Conservation (phyloP, 2,329 filamentous ascomycete species). For the Penicillium thymicola region DNA sequence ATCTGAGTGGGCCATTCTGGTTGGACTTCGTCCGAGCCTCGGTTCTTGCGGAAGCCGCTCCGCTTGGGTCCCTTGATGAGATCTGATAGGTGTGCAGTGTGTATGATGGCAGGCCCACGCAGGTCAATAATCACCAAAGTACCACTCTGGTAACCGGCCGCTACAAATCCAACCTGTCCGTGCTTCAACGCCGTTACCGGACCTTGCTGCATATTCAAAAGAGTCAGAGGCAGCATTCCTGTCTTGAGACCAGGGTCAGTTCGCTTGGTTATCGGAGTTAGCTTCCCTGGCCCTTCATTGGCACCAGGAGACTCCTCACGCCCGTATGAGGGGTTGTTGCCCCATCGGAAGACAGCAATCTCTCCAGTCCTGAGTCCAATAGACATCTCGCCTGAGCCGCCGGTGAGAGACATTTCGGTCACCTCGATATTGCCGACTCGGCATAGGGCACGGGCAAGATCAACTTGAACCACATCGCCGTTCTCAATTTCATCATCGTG, state of each 20-base stretch:
- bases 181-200: slow-evolving; percentile 74
- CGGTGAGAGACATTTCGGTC: slow-evolving; percentile 73
- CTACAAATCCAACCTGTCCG: slow-evolving; percentile 91
- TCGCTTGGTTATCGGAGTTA: slow-evolving; percentile 71
- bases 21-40: slow-evolving; percentile 47
- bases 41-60: slow-evolving; percentile 63
- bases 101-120: slow-evolving; percentile 80
- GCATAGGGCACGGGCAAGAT: slow-evolving; percentile 77
- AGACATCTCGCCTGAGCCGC: slow-evolving; percentile 78
- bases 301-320: slow-evolving; percentile 54
- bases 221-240: slow-evolving; percentile 72
- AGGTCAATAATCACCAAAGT: slow-evolving; percentile 80
- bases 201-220: slow-evolving; percentile 82
- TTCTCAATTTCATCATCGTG: slow-evolving; percentile 95
- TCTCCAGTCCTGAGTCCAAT: slow-evolving; percentile 82
- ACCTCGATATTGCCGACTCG: slow-evolving; percentile 75
- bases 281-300: slow-evolving; percentile 62
- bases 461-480: slow-evolving; percentile 72
- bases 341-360: slow-evolving; percentile 82
- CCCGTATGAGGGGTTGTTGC: slow-evolving; percentile 70
- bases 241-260: slow-evolving; percentile 72
- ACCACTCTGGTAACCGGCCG: slow-evolving; percentile 79
- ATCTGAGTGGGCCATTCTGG: slow-evolving; percentile 75
- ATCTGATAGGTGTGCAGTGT: slow-evolving; percentile 67
- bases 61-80: slow-evolving; percentile 75